Evolutionary conservation across 768 basidiomycete genomes (phyloP).

Genomic region (Tylopilus sp.): DNA sequence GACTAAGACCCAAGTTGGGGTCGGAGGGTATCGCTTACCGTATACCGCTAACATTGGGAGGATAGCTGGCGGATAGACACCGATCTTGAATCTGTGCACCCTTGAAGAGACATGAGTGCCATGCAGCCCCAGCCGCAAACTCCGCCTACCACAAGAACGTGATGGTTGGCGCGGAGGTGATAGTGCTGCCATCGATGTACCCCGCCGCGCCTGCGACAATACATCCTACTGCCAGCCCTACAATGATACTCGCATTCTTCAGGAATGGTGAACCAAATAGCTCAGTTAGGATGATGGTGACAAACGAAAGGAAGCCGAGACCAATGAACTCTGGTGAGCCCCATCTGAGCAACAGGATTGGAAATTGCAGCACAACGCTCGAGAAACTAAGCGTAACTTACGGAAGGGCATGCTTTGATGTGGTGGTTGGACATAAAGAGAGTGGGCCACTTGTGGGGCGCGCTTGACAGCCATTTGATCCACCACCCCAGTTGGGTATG

Average conservation of each 20-base stretch:
- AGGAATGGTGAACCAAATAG: constrained; percentile 84
- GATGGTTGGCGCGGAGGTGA: constrained; percentile 67
- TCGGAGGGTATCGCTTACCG: constrained; percentile 26
- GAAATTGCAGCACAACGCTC: neutral
- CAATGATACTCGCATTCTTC: constrained; percentile 74
- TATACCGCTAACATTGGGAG: constrained; percentile 63
- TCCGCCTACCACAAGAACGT: constrained; percentile 69
- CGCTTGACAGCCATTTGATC: constrained; percentile 63
- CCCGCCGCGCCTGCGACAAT: constrained; percentile 79
- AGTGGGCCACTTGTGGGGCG: constrained; percentile 68
- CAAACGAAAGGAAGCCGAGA: constrained; percentile 80
- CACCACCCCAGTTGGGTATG: constrained; percentile 80
- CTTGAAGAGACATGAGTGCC: constrained; percentile 25
- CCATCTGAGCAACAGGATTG: constrained; percentile 45
- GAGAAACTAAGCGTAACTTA: constrained; percentile 27
- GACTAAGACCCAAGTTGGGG: constrained; percentile 2
- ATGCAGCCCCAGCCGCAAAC: neutral
- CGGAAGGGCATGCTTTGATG: constrained; percentile 66
- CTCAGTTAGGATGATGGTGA: constrained; percentile 73
- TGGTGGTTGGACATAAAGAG: constrained; percentile 65
- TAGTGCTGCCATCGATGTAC: constrained; percentile 66
- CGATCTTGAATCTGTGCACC: constrained; percentile 75
- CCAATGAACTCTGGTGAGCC: constrained; percentile 83
- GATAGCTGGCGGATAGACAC: constrained; percentile 69
- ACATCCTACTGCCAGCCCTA: constrained; percentile 72